Evolutionary conservation across 192 early-diverging fungal genomes (phyloP).

Genomic region (Podila horticola): DNA sequence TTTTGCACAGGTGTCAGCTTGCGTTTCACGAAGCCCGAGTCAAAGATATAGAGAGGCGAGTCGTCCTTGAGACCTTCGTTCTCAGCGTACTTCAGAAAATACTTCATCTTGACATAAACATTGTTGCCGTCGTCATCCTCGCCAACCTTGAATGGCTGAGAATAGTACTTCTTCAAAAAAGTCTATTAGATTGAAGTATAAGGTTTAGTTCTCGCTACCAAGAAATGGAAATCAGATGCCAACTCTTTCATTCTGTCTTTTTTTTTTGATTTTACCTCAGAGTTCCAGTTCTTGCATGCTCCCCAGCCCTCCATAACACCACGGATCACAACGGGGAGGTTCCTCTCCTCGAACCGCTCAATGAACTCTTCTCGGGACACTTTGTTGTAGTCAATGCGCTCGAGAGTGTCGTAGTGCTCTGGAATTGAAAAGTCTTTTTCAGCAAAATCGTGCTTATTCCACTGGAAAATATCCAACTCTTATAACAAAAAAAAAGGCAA

Average conservation of each 20-base stretch:
- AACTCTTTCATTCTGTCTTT: neutral
- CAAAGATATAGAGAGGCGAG: conserved; percentile 86
- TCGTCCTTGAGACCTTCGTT: conserved; percentile 67
- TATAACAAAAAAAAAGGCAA: neutral
- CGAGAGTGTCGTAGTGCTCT: conserved; percentile 56
- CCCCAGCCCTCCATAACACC: conserved; percentile 67
- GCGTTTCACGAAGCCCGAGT: conserved; percentile 69
- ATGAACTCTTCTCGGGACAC: conserved; percentile 70
- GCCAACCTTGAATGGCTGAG: conserved; percentile 81
- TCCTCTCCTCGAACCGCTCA: conserved; percentile 60
- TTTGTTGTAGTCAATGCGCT: conserved; percentile 63
- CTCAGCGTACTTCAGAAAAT: conserved; percentile 67
- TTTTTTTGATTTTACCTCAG: conserved; percentile 48
- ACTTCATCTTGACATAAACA: conserved; percentile 71
- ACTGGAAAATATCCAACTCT: conserved; percentile 75
- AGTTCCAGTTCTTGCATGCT: conserved; percentile 65
- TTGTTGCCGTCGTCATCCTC: conserved; percentile 80
- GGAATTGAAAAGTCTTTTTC: conserved; percentile 62
- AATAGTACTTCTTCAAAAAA: conserved; percentile 61
- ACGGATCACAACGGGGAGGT: conserved; percentile 69
- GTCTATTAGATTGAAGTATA: conserved; percentile 15
- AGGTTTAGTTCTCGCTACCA: neutral
- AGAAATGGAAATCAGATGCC: neutral
- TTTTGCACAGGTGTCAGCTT: conserved; percentile 43
- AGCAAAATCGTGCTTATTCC: conserved; percentile 63